These are phyloP conservation scores for Suhomyces xylopsoci DNA, from an alignment of 805 yeast genomes.

Conservation along the genomic window DNA sequence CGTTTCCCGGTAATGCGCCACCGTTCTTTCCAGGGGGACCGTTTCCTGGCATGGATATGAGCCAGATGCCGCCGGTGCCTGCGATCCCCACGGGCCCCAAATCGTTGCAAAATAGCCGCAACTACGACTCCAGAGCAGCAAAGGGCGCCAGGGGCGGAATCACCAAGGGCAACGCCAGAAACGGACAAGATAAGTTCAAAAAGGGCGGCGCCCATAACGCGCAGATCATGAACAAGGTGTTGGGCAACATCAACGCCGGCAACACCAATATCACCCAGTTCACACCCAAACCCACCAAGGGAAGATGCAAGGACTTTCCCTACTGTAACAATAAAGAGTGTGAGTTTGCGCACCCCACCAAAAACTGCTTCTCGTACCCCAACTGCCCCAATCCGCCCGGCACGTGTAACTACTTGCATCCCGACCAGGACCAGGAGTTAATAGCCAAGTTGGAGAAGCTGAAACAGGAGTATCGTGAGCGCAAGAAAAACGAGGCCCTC, in stretches of 20 bases:
- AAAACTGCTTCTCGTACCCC: constrained; percentile 69
- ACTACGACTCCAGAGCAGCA: constrained; percentile 2
- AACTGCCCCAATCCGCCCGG: constrained; percentile 78
- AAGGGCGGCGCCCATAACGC: constrained; percentile 21
- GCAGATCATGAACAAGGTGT: constrained; percentile 40
- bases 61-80: background rate
- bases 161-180: constrained; percentile 15
- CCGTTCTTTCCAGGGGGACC: background rate
- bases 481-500: constrained; percentile 31
- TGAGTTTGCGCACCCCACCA: constrained; percentile 76
- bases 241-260: constrained; percentile 31
- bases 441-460: constrained; percentile 66
- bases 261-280: constrained; percentile 27
- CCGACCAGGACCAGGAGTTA: constrained; percentile 76
- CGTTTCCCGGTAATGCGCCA: background rate
- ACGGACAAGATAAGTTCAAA: constrained; percentile 8
- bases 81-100: constrained; percentile 11
- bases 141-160: constrained; percentile 19
- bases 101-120: constrained; percentile 5
- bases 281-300: constrained; percentile 49
- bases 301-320: constrained; percentile 71
- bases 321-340: constrained; percentile 69
- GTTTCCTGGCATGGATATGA: background rate
- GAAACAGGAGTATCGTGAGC: constrained; percentile 47
- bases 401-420: constrained; percentile 79